Conservation (phyloP, 352 stramenopile species). For the Globisporangium okanoganense region DNA sequence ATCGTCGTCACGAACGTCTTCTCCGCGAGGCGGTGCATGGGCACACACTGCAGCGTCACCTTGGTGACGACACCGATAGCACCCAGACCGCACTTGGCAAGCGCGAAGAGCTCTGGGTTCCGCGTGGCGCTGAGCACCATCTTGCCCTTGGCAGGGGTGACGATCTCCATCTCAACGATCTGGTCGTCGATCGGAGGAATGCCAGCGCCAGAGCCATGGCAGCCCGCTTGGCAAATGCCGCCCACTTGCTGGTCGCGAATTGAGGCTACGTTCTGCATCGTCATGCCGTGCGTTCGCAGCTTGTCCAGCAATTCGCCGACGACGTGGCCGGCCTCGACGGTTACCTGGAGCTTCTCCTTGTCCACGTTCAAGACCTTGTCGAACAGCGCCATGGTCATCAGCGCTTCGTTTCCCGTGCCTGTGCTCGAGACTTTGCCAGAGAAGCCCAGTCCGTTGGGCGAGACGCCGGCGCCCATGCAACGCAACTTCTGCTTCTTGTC, state of each 20-base stretch:
- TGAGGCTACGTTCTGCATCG: conserved; percentile 97
- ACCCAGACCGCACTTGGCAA: conserved; percentile 94
- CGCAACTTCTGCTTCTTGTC: conserved; percentile 79
- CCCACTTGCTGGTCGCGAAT: conserved; percentile 98
- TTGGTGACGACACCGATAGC: conserved; percentile 95
- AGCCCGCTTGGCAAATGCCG: conserved; percentile 93
- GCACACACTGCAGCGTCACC: conserved; percentile 94
- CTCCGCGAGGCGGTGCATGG: conserved; percentile 92
- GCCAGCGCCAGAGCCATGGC: conserved; percentile 93
- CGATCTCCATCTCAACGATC: conserved; percentile 94
- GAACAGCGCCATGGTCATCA: conserved; percentile 92
- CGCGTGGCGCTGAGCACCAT: conserved; percentile 83
- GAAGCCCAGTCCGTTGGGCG: conserved; percentile 96
- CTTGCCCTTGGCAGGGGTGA: conserved; percentile 91
- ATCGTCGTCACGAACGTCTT: conserved; percentile 91
- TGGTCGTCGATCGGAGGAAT: conserved; percentile 98
- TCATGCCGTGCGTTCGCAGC: conserved; percentile 84
- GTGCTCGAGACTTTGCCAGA: conserved; percentile 22
- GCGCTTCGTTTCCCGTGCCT: conserved; percentile 40
- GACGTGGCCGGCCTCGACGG: conserved; percentile 81
- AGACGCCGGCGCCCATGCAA: conserved; percentile 94
- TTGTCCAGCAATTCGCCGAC: conserved; percentile 77
- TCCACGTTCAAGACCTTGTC: conserved; percentile 92
- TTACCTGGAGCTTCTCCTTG: conserved; percentile 88
- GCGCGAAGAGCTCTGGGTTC: conserved; percentile 85